Conservation (phyloP, 768 basidiomycete genomes). For the Ramaria rubella region DNA sequence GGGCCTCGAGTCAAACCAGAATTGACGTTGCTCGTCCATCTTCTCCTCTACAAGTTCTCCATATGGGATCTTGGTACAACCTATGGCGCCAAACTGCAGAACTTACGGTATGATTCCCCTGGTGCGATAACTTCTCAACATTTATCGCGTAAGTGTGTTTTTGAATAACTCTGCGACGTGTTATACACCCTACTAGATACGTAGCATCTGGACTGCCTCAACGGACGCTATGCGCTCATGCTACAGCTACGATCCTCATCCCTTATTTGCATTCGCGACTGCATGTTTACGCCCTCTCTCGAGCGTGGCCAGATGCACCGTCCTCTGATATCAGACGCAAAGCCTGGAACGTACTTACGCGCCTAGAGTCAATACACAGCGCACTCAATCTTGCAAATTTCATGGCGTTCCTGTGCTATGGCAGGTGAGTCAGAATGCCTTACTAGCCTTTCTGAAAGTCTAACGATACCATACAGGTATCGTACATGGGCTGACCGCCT, state of each 20-base stretch:
- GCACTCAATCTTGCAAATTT: slow-evolving; percentile 68
- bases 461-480: slow-evolving; percentile 46
- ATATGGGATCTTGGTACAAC: slow-evolving; percentile 75
- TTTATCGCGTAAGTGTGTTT: slow-evolving; percentile 22
- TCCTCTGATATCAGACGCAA: slow-evolving; percentile 66
- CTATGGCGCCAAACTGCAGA: slow-evolving; percentile 81
- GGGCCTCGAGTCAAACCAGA: slow-evolving; percentile 68
- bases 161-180: slow-evolving; percentile 21
- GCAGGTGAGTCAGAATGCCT: slow-evolving; percentile 49
- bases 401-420: slow-evolving; percentile 77
- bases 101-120: slow-evolving; percentile 49
- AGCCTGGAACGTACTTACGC: slow-evolving; percentile 63
- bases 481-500: slow-evolving; percentile 78
- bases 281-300: slow-evolving; percentile 67
- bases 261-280: slow-evolving; percentile 77
- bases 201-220: slow-evolving; percentile 63
- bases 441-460: background rate
- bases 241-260: slow-evolving; percentile 61
- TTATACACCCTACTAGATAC: slow-evolving; percentile 1
- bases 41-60: slow-evolving; percentile 74
- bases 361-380: slow-evolving; percentile 61
- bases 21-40: slow-evolving; percentile 58
- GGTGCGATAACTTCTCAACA: slow-evolving; percentile 25
- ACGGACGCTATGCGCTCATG: slow-evolving; percentile 57
- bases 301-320: slow-evolving; percentile 88